phyloP scores from a whole-genome alignment of 192 early-diverging fungal species.

The Mortierella claussenii region DNA sequence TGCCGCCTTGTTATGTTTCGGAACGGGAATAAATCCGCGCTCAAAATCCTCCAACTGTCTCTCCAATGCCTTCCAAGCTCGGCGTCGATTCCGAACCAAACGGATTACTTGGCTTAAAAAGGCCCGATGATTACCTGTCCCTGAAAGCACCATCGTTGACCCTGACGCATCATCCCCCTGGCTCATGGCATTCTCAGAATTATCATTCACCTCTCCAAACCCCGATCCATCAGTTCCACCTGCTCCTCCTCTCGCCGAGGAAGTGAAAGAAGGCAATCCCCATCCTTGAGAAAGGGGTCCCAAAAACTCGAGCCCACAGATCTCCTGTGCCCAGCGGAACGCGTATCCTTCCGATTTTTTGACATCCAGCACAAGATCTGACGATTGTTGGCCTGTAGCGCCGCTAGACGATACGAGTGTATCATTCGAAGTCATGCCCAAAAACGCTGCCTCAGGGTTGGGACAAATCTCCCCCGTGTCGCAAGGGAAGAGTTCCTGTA shows the following conservation, averaged over 20 bases:
- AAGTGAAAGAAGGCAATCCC: constrained; percentile 3
- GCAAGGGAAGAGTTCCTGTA: constrained; percentile 19
- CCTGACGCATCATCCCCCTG: too few species aligned
- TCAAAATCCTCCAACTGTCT: constrained; percentile 24
- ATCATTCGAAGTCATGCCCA: constrained; percentile 22
- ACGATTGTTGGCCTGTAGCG: constrained; percentile 12
- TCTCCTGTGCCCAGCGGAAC: constrained; percentile 29
- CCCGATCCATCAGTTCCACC: too few species aligned
- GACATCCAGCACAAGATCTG: constrained; percentile 10
- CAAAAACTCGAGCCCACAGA: constrained; percentile 28
- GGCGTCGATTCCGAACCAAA: constrained; percentile 23
- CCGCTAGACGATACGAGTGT: constrained; percentile 18
- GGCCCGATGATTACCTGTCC: constrained; percentile 15
- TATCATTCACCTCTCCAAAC: too few species aligned
- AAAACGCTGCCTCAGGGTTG: constrained; percentile 22
- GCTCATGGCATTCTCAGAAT: too few species aligned
- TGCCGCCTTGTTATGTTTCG: too few species aligned
- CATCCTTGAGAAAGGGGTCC: constrained; percentile 28
- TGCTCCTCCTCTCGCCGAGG: background rate
- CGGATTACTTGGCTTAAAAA: constrained; percentile 23
- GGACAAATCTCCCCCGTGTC: constrained; percentile 23
- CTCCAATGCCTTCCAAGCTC: constrained; percentile 29
- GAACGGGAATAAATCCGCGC: background rate
- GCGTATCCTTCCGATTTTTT: constrained; percentile 21
- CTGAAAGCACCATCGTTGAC: constrained; percentile 8